Conservation (phyloP, 2,329 filamentous ascomycete genomes). For the Talaromyces atroroseus region DNA sequence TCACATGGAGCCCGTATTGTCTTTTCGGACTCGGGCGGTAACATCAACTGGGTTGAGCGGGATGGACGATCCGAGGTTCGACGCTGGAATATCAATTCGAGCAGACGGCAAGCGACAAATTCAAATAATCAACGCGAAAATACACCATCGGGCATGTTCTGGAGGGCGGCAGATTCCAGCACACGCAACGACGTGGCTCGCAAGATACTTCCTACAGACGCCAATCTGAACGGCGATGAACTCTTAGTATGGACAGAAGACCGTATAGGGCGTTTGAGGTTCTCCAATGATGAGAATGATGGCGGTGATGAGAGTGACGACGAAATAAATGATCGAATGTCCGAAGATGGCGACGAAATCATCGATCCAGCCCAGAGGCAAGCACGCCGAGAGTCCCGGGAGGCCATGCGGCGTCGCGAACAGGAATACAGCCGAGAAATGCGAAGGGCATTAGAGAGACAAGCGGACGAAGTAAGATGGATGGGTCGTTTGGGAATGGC, state of each 20-base stretch:
- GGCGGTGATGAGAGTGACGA: constrained; percentile 26
- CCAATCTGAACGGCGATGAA: constrained; percentile 53
- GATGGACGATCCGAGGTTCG: constrained; percentile 60
- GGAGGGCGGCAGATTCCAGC: constrained; percentile 45
- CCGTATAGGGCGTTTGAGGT: constrained; percentile 66
- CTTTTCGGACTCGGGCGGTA: constrained; percentile 76
- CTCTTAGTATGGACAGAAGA: constrained; percentile 86
- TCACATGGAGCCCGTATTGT: constrained; percentile 78
- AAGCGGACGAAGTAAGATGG: constrained; percentile 74
- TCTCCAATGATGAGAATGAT: constrained; percentile 42
- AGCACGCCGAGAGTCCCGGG: constrained; percentile 23
- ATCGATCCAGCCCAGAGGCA: not conserved
- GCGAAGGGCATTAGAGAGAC: constrained; percentile 66
- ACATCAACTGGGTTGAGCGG: constrained; percentile 84
- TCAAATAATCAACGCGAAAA: constrained; percentile 20
- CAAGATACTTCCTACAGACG: constrained; percentile 64
- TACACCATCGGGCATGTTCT: constrained; percentile 47
- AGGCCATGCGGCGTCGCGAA: constrained; percentile 32
- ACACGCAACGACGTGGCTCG: constrained; percentile 64
- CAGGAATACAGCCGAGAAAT: constrained; percentile 64
- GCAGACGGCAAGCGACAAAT: constrained; percentile 16
- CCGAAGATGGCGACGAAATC: not conserved
- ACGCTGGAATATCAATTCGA: constrained; percentile 53
- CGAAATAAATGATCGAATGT: constrained; percentile 30
- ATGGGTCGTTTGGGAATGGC: constrained; percentile 60